Evolutionary conservation across 768 basidiomycete species (phyloP).

Genomic region (Naganishia kalamii): DNA sequence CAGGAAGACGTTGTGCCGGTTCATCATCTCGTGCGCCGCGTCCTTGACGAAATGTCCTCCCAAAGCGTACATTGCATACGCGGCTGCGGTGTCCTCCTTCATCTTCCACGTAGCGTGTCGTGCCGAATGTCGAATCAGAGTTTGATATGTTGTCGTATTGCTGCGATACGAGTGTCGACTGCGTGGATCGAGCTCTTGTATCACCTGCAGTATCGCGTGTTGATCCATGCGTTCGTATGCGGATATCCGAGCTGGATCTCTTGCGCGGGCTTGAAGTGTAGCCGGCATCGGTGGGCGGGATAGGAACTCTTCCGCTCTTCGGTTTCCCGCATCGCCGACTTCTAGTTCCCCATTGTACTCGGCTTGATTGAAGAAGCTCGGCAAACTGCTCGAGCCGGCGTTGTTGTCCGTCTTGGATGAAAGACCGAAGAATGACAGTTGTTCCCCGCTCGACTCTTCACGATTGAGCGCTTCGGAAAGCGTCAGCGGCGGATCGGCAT

Average conservation of each 20-base stretch:
- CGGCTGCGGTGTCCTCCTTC: not conserved
- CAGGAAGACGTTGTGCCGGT: not conserved
- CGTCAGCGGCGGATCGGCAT: constrained; percentile 20
- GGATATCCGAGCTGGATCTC: not conserved
- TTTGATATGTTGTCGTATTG: constrained; percentile 10
- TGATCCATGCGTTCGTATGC: not conserved
- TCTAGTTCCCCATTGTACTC: not conserved
- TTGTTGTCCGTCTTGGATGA: not conserved
- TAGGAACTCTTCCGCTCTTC: constrained; percentile 7
- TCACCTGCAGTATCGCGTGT: not conserved
- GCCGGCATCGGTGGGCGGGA: not conserved
- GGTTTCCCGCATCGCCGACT: not conserved
- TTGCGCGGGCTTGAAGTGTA: not conserved
- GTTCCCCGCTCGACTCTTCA: constrained; percentile 6
- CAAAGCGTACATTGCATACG: not conserved
- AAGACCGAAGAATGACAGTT: constrained; percentile 15
- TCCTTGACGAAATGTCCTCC: constrained; percentile 12
- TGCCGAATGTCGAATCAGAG: not conserved
- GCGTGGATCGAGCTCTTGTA: not conserved
- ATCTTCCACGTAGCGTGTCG: constrained; percentile 15
- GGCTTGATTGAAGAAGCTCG: constrained; percentile 10
- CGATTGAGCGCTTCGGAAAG: constrained; percentile 13
- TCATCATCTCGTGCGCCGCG: constrained; percentile 15
- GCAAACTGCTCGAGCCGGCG: not conserved
- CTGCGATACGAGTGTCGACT: not conserved